phyloP scores from a whole-genome alignment of 768 basidiomycete genomes.

The Inosperma sp. region DNA sequence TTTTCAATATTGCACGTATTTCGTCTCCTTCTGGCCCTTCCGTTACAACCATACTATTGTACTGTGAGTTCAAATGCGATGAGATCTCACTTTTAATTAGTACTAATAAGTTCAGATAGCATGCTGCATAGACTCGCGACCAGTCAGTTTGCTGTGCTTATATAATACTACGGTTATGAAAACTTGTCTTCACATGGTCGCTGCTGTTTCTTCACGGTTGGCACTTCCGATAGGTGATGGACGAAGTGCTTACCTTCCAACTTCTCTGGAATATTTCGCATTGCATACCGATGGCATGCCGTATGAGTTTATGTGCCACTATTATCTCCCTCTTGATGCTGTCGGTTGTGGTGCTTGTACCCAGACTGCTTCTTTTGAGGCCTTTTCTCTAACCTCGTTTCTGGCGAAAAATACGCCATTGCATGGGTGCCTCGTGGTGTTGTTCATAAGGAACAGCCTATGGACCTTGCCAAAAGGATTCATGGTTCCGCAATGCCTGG shows the following conservation, averaged over 20 bases:
- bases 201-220: conserved; percentile 21
- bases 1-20: too few species aligned
- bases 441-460: conserved; percentile 22
- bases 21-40: too few species aligned
- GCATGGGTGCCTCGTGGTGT: conserved; percentile 32
- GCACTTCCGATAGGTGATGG: conserved; percentile 21
- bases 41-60: too few species aligned
- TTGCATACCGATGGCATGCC: conserved; percentile 27
- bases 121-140: too few species aligned
- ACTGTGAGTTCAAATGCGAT: too few species aligned
- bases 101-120: too few species aligned
- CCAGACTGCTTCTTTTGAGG: conserved; percentile 27
- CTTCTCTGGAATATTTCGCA: conserved; percentile 28
- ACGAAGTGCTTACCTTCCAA: conserved; percentile 30
- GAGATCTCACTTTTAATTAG: too few species aligned
- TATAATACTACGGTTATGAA: too few species aligned
- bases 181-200: conserved; percentile 34
- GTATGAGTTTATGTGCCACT: conserved; percentile 30
- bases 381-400: conserved; percentile 27
- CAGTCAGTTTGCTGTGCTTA: too few species aligned
- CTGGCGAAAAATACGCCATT: conserved; percentile 32
- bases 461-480: conserved; percentile 22
- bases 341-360: conserved; percentile 25
- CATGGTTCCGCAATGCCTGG: conserved; percentile 25
- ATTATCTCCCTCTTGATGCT: conserved; percentile 30